phyloP scores from a whole-genome alignment of 176 grass and related monocot species.

The Aegilops umbellulata region DNA sequence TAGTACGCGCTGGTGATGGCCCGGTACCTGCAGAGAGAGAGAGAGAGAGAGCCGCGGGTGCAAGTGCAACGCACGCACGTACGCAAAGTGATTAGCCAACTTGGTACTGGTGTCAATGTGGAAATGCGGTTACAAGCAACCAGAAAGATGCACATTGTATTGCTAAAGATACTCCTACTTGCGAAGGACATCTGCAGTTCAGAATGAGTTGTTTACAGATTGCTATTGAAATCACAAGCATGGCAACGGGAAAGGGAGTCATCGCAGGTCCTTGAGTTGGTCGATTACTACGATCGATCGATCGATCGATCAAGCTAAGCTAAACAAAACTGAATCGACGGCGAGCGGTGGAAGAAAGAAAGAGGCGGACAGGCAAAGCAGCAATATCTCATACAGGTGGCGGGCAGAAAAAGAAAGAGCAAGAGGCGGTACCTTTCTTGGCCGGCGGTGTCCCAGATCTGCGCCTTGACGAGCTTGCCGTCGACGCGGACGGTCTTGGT shows the following conservation, averaged over 20 bases:
- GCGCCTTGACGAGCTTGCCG: constrained; percentile 72
- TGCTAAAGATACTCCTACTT: neutral
- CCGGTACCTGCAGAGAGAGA: constrained; percentile 32
- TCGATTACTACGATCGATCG: neutral
- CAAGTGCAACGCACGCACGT: too few relatives aligned
- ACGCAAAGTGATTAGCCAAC: neutral
- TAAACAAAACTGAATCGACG: neutral
- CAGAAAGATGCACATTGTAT: neutral
- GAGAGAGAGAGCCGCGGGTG: too few relatives aligned
- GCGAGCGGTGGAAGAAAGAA: neutral
- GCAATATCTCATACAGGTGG: neutral
- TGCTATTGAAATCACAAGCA: neutral
- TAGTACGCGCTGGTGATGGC: constrained; percentile 78
- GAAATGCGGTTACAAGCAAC: neutral
- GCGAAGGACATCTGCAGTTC: neutral
- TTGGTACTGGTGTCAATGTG: neutral
- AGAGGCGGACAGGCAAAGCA: neutral
- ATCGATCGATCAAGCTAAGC: neutral
- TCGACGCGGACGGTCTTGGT: constrained; percentile 66
- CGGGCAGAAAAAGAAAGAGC: neutral
- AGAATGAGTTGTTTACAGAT: neutral
- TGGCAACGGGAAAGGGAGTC: neutral
- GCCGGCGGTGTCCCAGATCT: constrained; percentile 86
- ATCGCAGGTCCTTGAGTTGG: neutral
- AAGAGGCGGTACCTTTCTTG: constrained; percentile 49